Percentiles rank a stretch among this genome's conserved stretches.
Conservation (phyloP, 2,329 filamentous ascomycete genomes). For the Pestalotiopsis sp. region DNA sequence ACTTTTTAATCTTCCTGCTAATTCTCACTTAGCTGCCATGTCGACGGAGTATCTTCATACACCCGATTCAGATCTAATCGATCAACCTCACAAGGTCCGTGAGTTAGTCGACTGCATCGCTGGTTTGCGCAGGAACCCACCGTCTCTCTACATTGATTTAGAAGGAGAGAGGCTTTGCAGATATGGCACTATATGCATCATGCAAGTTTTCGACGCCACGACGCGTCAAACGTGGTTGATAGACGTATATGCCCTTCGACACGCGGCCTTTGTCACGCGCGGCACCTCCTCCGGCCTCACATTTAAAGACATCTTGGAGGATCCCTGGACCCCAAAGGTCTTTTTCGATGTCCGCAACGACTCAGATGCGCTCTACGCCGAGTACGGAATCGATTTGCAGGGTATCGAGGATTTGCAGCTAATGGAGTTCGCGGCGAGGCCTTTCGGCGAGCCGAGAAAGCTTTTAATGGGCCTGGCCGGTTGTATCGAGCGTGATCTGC, state of each 20-base stretch:
- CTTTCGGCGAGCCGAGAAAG: neutral
- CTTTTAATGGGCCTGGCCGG: conserved; percentile 37
- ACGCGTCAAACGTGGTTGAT: conserved; percentile 40
- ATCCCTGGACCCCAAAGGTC: conserved; percentile 44
- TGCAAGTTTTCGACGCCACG: conserved; percentile 37
- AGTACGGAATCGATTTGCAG: conserved; percentile 43
- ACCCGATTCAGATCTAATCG: neutral
- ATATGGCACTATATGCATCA: conserved; percentile 46
- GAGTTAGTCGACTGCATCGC: conserved; percentile 22
- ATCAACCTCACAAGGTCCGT: neutral
- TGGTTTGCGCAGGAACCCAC: conserved; percentile 26
- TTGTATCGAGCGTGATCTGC: conserved; percentile 32
- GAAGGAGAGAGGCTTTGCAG: conserved; percentile 48
- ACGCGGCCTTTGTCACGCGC: conserved; percentile 37
- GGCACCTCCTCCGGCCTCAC: conserved; percentile 12
- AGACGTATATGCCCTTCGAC: conserved; percentile 42
- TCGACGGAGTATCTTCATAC: too few relatives aligned
- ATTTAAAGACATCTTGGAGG: conserved; percentile 48
- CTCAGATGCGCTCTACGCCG: conserved; percentile 54
- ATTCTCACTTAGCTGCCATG: too few relatives aligned
- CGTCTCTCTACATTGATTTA: conserved; percentile 49
- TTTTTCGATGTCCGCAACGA: conserved; percentile 63
- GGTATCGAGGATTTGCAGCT: conserved; percentile 58
- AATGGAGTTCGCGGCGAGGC: conserved; percentile 48
- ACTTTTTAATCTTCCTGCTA: too few relatives aligned